Percentiles rank a stretch among this genome's conserved stretches.
Evolutionary conservation across 768 basidiomycete genomes (phyloP).

Genomic region (Daedaleopsis sinensis): DNA sequence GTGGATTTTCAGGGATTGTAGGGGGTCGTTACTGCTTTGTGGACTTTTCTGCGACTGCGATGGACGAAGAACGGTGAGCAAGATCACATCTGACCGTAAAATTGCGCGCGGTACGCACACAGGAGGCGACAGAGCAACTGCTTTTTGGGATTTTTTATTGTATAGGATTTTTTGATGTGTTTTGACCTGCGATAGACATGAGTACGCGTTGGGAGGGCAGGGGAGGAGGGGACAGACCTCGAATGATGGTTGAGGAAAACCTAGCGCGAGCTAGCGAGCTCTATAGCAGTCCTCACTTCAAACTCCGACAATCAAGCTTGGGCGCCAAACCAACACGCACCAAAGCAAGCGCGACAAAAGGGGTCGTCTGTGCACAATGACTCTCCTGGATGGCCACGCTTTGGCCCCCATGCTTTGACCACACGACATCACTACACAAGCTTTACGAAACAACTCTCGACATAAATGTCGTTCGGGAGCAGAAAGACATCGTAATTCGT

Average conservation of each 20-base stretch:
- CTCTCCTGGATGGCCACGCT: slow-evolving; percentile 11
- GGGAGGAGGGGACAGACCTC: slow-evolving; percentile 45
- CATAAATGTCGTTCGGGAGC: not conserved
- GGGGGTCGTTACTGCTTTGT: slow-evolving; percentile 93
- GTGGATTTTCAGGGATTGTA: slow-evolving; percentile 34
- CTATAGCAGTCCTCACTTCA: slow-evolving; percentile 30
- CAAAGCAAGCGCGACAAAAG: slow-evolving; percentile 5
- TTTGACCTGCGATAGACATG: slow-evolving; percentile 48
- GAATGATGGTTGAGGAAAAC: slow-evolving; percentile 67
- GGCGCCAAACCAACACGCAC: slow-evolving; percentile 16
- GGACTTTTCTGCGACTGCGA: slow-evolving; percentile 72
- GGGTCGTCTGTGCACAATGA: not conserved
- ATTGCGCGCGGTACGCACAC: slow-evolving; percentile 47
- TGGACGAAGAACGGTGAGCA: slow-evolving; percentile 15
- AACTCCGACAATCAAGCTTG: slow-evolving; percentile 39
- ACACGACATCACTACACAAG: slow-evolving; percentile 6
- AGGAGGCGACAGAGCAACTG: slow-evolving; percentile 79
- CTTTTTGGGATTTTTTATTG: slow-evolving; percentile 71
- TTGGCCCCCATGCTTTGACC: slow-evolving; percentile 7
- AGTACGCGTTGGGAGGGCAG: slow-evolving; percentile 13
- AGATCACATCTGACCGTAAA: slow-evolving; percentile 22
- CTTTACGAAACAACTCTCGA: slow-evolving; percentile 1
- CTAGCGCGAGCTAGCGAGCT: slow-evolving; percentile 27
- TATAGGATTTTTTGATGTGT: slow-evolving; percentile 50
- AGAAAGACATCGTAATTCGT: not conserved